Base-by-base conservation (phyloP, 2,329 filamentous ascomycete genomes). In the Talaromyces sp. region DNA sequence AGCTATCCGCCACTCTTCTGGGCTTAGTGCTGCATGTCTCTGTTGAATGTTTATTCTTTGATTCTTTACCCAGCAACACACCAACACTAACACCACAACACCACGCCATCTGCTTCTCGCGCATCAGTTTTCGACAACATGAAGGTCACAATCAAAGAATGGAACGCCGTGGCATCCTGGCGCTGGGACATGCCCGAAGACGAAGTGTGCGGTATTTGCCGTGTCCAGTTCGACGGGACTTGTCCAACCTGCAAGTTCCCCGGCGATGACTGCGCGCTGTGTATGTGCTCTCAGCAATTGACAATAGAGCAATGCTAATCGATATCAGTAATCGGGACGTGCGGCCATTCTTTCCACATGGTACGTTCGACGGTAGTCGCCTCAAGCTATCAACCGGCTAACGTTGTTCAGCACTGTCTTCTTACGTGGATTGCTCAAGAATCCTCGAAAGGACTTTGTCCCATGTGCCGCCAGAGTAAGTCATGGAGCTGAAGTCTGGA, bases 241-340 rank as follows among this genome's bases (percentile, higher is more conserved):
- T 99, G 95, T 82, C 93, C 95, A 56, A 96, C 93, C 63, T 99
- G 95, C 88, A 97, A 96, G 84, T 98, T 93, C 75, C 95, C 95
- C 14, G 95, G 95, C 65, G 95, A 99, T 73, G 93, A 97, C 75
- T 99, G 95, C 80, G 91, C 91, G 66, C 84, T 99, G 66, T 84
- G 94, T 97, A 67, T 60, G 67, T 41, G 35, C 60, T 66, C 19
- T 64, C 9, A 19, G 22, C 13, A 24, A 39, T 45, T 47, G 3
- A 47, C 3, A 11, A 22, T 22, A 24, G 9, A 43, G 2, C 24
- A 24, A 57, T 22, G 63, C 31, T 59, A n/a, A 58, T 5, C 14
- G 19, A 48, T 71, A 5, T 11, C 56, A 97, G 94, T 97, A 70
- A 93, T 95, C 67, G 95, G 95, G 50, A 96, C 94, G 82, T 99